Evolutionary conservation across 768 basidiomycete species (phyloP), one percentile per base, ranked within the genome.

Genomic region (Lepiota venenata): DNA sequence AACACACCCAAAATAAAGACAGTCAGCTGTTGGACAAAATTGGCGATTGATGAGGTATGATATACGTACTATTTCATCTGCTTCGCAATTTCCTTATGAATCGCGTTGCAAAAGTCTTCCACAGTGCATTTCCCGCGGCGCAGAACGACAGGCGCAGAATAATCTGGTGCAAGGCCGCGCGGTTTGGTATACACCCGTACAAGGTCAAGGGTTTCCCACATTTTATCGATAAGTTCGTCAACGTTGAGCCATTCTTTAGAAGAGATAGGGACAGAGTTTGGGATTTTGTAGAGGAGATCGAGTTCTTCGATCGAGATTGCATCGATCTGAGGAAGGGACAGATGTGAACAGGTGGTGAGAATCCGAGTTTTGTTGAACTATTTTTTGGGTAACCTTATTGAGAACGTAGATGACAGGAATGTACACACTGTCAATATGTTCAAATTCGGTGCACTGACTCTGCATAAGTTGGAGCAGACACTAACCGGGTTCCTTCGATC

Each of bases 261-360:
- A 14, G 93, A 95, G 66, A 99, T 79, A 3, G 97, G 97, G 8
- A 98, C 96, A 41, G 91, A 93, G 69, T 91, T 81, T 2, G 97
- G 97, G 56, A 99, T 99, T 71, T 93, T 91, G 75, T 94, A 93
- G 77, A 96, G 71, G 52, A 96, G 80, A 69, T 98, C 96, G 21
- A 98, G 82, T 71, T 98, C 96, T 68, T 98, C 96, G 69, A 98
- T 97, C 50, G 93, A 95, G 64, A 98, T 98, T 16, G 92, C 97
- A 69, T 99, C 97, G 65, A 96, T 94, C 86, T 93, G 56, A n/a
- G 12, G 29, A 25, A 48, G 21, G 14, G 50, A 11, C 10, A 32
- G 32, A 38, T 56, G 42, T 29, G 36, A 50, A 36, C 15, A 40
- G 20, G 11, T 11, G 27, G 32, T 32, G 32, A 32, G 3, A 11